Percentiles rank a stretch among this genome's conserved stretches.
Conservation (phyloP, 306 rosid species). For the Delonix regia region DNA sequence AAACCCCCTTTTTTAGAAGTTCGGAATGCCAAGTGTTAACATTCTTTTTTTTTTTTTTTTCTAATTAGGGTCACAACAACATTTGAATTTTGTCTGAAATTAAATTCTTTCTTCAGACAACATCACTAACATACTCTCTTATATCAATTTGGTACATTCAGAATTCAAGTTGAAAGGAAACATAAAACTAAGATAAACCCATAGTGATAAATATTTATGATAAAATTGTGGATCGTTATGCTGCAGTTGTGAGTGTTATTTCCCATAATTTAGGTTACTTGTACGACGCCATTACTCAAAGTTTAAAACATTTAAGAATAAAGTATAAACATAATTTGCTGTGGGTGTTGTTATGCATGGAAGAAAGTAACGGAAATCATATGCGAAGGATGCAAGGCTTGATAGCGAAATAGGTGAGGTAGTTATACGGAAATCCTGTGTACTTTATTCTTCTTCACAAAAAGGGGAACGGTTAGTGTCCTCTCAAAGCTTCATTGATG, state of each 20-base stretch:
- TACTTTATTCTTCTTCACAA: conserved; percentile 38
- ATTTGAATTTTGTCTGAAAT: not conserved
- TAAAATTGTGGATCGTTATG: not conserved
- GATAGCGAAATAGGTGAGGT: conserved; percentile 36
- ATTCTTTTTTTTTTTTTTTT: not conserved
- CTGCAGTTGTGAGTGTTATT: conserved; percentile 20
- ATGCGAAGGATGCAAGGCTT: conserved; percentile 38
- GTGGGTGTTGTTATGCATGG: conserved; percentile 12
- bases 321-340: not conserved
- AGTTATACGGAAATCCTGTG: conserved; percentile 30
- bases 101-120: not conserved
- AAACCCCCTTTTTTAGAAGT: not conserved
- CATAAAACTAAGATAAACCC: too few species aligned
- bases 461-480: conserved; percentile 64
- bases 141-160: not conserved
- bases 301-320: not conserved
- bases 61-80: not conserved
- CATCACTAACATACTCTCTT: not conserved
- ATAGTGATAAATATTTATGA: not conserved
- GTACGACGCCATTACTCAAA: not conserved
- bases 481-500: conserved; percentile 68
- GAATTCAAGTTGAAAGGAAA: too few species aligned
- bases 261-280: conserved; percentile 21
- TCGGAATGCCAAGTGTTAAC: too few species aligned
- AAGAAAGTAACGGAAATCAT: conserved; percentile 3